These are phyloP conservation scores for Neopestalotiopsis rosae DNA, from an alignment of 2,329 filamentous ascomycete species.

Conservation along the genomic window DNA sequence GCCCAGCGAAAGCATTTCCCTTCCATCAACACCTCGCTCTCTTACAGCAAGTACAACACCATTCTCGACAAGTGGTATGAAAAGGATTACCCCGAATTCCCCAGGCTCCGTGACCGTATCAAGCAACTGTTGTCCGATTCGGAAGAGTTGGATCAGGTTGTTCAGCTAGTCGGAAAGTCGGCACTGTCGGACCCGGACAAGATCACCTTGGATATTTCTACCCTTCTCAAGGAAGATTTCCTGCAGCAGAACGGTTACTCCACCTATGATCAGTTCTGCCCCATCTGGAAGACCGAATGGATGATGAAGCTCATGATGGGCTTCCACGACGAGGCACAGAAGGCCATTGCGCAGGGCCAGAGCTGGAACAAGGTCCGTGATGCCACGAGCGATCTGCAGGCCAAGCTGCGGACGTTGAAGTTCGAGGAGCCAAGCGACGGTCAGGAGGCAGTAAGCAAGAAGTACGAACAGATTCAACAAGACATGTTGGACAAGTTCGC, in stretches of 20 bases:
- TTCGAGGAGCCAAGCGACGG: constrained; percentile 92
- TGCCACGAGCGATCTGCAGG: constrained; percentile 85
- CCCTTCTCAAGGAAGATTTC: constrained; percentile 96
- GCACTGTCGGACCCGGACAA: constrained; percentile 96
- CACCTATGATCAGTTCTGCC: constrained; percentile 99
- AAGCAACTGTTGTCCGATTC: constrained; percentile 93
- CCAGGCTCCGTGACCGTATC: constrained; percentile 88
- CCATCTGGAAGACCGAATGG: constrained; percentile 99
- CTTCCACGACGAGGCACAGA: constrained; percentile 97
- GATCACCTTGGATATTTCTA: constrained; percentile 93
- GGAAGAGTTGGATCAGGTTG: constrained; percentile 97
- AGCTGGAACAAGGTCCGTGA: constrained; percentile 94
- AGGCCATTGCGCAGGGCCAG: constrained; percentile 89
- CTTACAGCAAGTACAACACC: constrained; percentile 95
- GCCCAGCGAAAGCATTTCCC: constrained; percentile 99
- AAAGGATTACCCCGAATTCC: constrained; percentile 93
- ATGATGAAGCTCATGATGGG: constrained; percentile 99
- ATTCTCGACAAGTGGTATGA: constrained; percentile 93
- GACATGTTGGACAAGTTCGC: constrained; percentile 98
- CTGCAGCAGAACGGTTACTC: constrained; percentile 99
- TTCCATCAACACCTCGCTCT: constrained; percentile 92
- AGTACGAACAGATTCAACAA: constrained; percentile 93
- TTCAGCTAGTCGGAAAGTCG: constrained; percentile 97
- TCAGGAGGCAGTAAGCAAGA: constrained; percentile 80
- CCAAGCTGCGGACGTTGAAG: constrained; percentile 87